Evolutionary conservation across 2,329 filamentous ascomycete species (phyloP).

Genomic region (Dactylellina drechsleri): DNA sequence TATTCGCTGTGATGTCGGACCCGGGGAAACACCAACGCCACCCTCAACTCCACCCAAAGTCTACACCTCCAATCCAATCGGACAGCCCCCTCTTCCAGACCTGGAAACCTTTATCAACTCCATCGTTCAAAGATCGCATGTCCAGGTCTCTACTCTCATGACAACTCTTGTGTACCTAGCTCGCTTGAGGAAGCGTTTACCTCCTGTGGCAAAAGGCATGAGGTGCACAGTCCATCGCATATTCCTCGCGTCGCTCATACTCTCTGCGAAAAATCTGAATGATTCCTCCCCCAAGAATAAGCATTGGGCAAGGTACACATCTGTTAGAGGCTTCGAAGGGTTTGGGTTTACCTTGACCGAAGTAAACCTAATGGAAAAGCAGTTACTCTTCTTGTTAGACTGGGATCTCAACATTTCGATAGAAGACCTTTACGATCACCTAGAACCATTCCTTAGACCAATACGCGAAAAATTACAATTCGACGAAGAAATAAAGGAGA

Average conservation of each 20-base stretch:
- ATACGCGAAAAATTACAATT: slow-evolving; percentile 69
- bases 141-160: slow-evolving; percentile 97
- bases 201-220: slow-evolving; percentile 94
- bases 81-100: slow-evolving; percentile 72
- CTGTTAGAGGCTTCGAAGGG: slow-evolving; percentile 75
- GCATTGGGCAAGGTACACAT: slow-evolving; percentile 96
- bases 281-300: slow-evolving; percentile 99
- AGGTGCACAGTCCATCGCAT: slow-evolving; percentile 97
- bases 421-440: slow-evolving; percentile 84
- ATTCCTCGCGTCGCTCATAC: slow-evolving; percentile 87
- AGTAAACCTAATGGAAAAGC: slow-evolving; percentile 99
- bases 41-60: slow-evolving; percentile 67
- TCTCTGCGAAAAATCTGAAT: slow-evolving; percentile 95
- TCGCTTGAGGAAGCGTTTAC: slow-evolving; percentile 82
- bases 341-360: slow-evolving; percentile 95
- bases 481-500: slow-evolving; percentile 66
- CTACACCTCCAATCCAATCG: slow-evolving; percentile 60
- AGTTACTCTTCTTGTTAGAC: slow-evolving; percentile 90
- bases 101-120: slow-evolving; percentile 92
- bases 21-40: slow-evolving; percentile 62
- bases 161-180: slow-evolving; percentile 92
- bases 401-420: slow-evolving; percentile 90
- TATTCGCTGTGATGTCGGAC: slow-evolving; percentile 77
- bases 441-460: slow-evolving; percentile 87
- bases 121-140: slow-evolving; percentile 89